Base-by-base conservation (phyloP, 257 asterid species). In the Nicotiana tabacum region DNA sequence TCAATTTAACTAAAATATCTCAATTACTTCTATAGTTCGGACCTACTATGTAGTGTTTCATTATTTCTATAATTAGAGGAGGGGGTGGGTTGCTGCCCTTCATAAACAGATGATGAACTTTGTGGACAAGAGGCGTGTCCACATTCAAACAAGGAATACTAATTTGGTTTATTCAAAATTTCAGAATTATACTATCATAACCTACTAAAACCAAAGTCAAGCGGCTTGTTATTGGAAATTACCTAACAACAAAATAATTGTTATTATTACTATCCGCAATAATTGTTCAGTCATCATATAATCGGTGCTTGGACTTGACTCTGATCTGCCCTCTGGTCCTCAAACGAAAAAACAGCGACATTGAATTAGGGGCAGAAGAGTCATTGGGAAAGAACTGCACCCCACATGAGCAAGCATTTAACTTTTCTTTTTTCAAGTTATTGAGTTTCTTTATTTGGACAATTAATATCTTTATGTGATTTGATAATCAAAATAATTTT, bases 131-230 rank as follows among this genome's bases (percentile, higher is more conserved):
- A 13, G 15, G 27, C 15, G 39, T 46, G 9, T 27, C 43, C 39
- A 74, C 62, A 48, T 48, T 48, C 16, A 2, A 74, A 48, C 43
- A 48, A 46, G 61, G 80, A 74, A 48, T 48, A 15, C 15, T 74
- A 74, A 74, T 74, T 74, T 74, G 62, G 80, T 74, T 74, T 74
- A 74, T 51, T 74, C 61, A 12, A 46, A 24, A 6, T 43, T 74
- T 70, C 37, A 13, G 33, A 74, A 74, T 7, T 13, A 6, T 48
- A 0, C 48, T 43, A 74, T 5, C 5, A 29, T 72, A 72, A 72
- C 21, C 60, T 46, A 46, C 15, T 5, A 72, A 70, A 21, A 43
- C 60, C 16, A 72, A 72, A 72, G 80, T 74, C 79, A 46, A 74
- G 8, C 15, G 37, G 21, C 62, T 27, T 48, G 15, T 51, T 51